A percentile compares a stretch with the other conserved stretches of the same genome.
phyloP scores from a whole-genome alignment of 352 stramenopile genomes.

The Thraustochytrium sp. region DNA sequence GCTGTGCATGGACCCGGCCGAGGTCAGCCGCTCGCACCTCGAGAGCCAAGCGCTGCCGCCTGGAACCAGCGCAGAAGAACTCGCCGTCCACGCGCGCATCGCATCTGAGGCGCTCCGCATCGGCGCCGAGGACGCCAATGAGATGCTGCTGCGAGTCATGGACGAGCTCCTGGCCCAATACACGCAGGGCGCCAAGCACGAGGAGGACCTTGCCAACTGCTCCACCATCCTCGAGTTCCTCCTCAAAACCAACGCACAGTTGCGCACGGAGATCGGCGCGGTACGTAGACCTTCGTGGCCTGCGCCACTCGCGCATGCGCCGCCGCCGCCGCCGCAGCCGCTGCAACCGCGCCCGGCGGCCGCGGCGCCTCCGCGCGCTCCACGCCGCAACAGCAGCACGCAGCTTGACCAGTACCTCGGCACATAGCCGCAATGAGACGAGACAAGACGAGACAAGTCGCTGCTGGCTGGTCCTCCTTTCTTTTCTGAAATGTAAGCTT shows the following conservation, averaged over 20 bases:
- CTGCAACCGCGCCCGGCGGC: neutral
- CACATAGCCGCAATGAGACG: neutral
- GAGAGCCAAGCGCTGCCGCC: neutral
- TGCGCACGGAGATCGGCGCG: constrained; percentile 8
- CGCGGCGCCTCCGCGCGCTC: neutral
- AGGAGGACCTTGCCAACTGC: constrained; percentile 50
- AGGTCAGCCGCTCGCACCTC: neutral
- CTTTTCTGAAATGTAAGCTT: neutral
- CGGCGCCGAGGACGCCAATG: constrained; percentile 18
- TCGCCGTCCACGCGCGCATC: neutral
- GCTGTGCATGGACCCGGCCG: neutral
- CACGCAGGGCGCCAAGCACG: constrained; percentile 39
- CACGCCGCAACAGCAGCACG: neutral
- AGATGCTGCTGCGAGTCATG: constrained; percentile 22
- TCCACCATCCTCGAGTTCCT: constrained; percentile 53
- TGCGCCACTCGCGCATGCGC: neutral
- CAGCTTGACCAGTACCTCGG: neutral
- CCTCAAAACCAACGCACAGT: constrained; percentile 47
- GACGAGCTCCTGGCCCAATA: constrained; percentile 33
- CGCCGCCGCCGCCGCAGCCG: no score
- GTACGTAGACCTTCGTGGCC: no score
- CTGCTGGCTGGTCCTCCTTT: no score
- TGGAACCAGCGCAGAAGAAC: neutral
- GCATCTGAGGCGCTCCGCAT: neutral
- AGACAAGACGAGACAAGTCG: no score